phyloP scores from a whole-genome alignment of 2,329 filamentous ascomycete genomes.

The Penicillium hordei region DNA sequence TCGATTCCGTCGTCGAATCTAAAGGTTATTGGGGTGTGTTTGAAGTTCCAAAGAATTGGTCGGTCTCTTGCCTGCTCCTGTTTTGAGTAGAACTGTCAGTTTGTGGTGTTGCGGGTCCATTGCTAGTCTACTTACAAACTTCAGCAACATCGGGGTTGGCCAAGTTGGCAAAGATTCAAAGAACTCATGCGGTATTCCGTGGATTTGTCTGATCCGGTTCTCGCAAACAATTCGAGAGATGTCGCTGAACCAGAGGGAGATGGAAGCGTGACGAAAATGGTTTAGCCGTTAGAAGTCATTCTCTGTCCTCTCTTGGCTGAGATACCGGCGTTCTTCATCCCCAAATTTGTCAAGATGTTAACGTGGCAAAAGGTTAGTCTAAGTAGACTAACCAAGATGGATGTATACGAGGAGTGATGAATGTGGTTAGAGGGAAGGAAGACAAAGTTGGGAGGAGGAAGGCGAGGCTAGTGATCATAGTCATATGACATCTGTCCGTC shows the following conservation, averaged over 20 bases:
- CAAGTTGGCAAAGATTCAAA: background rate
- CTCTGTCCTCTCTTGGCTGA: background rate
- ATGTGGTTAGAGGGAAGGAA: background rate
- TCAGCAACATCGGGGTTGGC: background rate
- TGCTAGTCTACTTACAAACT: background rate
- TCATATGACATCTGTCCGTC: background rate
- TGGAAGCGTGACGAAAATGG: too few relatives aligned
- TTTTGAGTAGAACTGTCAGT: background rate
- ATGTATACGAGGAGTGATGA: background rate
- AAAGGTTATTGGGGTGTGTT: background rate
- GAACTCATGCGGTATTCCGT: too few relatives aligned
- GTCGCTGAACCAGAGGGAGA: too few relatives aligned
- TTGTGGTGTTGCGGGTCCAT: background rate
- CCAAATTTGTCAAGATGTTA: background rate
- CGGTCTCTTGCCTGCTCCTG: too few relatives aligned
- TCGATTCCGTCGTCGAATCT: background rate
- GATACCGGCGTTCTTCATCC: background rate
- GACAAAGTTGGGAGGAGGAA: background rate
- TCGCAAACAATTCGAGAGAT: background rate
- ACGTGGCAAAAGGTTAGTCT: background rate
- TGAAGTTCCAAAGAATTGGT: background rate
- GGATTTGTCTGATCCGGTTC: background rate
- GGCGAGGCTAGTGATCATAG: too few relatives aligned
- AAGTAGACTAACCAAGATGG: background rate
- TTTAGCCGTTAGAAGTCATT: background rate